phyloP scores from a whole-genome alignment of 2,329 filamentous ascomycete species.

The Colletotrichum euphorbiae region DNA sequence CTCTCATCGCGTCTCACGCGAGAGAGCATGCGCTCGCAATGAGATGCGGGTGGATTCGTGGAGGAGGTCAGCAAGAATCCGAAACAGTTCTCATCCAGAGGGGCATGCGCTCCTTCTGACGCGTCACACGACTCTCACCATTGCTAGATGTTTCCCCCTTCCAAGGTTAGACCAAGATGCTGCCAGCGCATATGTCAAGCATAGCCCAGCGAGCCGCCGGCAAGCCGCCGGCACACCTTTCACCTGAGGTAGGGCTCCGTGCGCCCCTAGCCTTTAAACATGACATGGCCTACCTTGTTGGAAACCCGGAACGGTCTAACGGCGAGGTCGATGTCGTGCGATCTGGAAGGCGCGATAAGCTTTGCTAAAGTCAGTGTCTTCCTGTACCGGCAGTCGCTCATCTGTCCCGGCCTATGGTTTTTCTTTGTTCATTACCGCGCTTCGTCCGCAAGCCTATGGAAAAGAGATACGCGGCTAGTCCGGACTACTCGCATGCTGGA shows the following conservation, averaged over 20 bases:
- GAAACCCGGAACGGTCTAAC: conserved; percentile 29
- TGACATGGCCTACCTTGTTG: conserved; percentile 28
- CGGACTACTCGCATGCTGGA: background rate
- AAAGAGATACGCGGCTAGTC: conserved; percentile 23
- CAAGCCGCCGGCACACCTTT: conserved; percentile 25
- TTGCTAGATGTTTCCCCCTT: conserved; percentile 22
- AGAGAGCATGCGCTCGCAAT: background rate
- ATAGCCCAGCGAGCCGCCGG: conserved; percentile 35
- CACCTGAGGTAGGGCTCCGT: conserved; percentile 34
- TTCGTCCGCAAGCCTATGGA: background rate
- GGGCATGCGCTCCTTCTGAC: conserved; percentile 29
- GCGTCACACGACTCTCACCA: conserved; percentile 31
- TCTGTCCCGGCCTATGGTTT: conserved; percentile 5
- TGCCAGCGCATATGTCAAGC: conserved; percentile 37
- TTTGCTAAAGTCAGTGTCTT: conserved; percentile 33
- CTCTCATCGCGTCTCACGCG: background rate
- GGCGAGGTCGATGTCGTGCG: conserved; percentile 38
- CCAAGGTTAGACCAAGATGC: conserved; percentile 20
- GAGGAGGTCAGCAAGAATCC: conserved; percentile 33
- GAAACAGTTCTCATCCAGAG: conserved; percentile 17
- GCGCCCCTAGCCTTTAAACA: conserved; percentile 25
- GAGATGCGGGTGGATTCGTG: background rate
- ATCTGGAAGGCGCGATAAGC: conserved; percentile 39
- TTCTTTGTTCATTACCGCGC: conserved; percentile 28
- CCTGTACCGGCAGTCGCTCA: conserved; percentile 14